These are phyloP conservation scores for Knufia fluminis DNA, from an alignment of 2,329 filamentous ascomycete genomes.

Conservation along the genomic window DNA sequence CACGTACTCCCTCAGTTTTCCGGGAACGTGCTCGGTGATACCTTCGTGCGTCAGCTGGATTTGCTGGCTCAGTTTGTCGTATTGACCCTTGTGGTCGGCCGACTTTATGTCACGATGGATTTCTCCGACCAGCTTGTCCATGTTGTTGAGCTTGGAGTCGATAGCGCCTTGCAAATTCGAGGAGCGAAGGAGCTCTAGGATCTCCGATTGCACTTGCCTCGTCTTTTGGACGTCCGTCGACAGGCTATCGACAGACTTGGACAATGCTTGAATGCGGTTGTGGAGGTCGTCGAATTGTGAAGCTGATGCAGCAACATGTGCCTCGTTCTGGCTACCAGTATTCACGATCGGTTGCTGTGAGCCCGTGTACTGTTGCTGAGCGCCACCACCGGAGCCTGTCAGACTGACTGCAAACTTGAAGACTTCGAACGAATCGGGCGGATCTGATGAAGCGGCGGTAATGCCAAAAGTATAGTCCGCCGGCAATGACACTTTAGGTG, in stretches of 20 bases:
- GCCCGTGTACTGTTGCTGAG: constrained; percentile 14
- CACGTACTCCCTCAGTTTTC: constrained; percentile 20
- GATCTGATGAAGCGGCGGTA: constrained; percentile 79
- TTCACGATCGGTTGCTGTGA: constrained; percentile 26
- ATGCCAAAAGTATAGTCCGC: constrained; percentile 76
- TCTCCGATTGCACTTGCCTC: constrained; percentile 4
- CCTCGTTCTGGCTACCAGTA: constrained; percentile 35
- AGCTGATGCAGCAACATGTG: constrained; percentile 36
- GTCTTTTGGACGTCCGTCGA: not conserved
- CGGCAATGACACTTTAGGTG: constrained; percentile 59
- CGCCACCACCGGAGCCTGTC: constrained; percentile 27
- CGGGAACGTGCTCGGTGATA: constrained; percentile 43
- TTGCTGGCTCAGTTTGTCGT: constrained; percentile 45
- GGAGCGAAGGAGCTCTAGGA: constrained; percentile 1
- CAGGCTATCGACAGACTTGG: constrained; percentile 4
- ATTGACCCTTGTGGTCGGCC: constrained; percentile 45
- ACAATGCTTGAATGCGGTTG: constrained; percentile 34
- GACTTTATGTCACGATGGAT: constrained; percentile 5
- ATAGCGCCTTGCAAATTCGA: constrained; percentile 7
- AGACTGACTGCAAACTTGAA: constrained; percentile 68
- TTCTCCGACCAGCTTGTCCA: constrained; percentile 3
- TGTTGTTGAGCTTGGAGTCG: constrained; percentile 8
- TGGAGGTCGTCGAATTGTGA: constrained; percentile 76
- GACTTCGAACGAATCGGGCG: constrained; percentile 87
- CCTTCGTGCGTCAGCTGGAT: constrained; percentile 46